Conservation (phyloP, 345 rosid genomes). For the Rhodomyrtus tomentosa region DNA sequence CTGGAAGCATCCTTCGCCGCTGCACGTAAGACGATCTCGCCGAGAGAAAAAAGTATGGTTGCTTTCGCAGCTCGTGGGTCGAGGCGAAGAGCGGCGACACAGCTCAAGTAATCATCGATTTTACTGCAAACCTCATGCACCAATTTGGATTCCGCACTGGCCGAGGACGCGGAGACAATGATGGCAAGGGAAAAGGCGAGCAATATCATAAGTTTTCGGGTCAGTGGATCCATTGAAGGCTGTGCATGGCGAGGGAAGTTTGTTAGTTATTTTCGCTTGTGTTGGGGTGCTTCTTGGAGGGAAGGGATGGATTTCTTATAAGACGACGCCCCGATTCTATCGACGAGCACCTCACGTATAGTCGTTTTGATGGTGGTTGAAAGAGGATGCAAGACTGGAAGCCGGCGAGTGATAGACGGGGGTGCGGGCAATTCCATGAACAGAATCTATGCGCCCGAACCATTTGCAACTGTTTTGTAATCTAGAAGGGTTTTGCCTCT, state of each 20-base stretch:
- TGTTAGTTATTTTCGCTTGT: neutral
- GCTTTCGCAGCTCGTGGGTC: neutral
- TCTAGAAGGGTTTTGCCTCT: too few species aligned
- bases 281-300: neutral
- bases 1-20: neutral
- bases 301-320: neutral
- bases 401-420: too few species aligned
- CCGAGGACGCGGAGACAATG: neutral
- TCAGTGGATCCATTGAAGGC: neutral
- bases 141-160: neutral
- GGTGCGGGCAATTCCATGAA: too few species aligned
- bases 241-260: neutral
- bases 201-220: neutral
- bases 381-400: too few species aligned
- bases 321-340: too few species aligned
- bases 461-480: too few species aligned
- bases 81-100: neutral
- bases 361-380: too few species aligned
- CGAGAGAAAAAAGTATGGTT: neutral
- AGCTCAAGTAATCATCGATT: neutral
- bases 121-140: neutral
- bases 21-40: neutral
- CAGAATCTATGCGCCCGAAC: too few species aligned
- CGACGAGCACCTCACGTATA: too few species aligned
- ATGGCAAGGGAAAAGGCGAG: neutral